Evolutionary conservation across 2,329 filamentous ascomycete genomes (phyloP), one percentile per base, ranked within the genome.

Genomic region (Colletotrichum sp.): DNA sequence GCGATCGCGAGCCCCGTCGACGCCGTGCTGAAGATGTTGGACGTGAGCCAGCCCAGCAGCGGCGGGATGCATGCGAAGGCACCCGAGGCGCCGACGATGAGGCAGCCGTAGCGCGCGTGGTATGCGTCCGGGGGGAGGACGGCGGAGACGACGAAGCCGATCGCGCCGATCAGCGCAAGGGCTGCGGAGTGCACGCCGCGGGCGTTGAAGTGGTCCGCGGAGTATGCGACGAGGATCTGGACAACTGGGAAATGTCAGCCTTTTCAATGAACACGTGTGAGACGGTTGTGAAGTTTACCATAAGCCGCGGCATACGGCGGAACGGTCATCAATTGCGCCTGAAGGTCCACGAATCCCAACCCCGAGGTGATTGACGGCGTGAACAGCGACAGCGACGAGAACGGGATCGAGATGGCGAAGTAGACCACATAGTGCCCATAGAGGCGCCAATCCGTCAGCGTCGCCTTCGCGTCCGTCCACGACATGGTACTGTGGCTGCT

Each of bases 1-100:
- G 93, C 93, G 71, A 95, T 93, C 3, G 93, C 93, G 13, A 95
- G 87, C 0, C 93, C 93, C 0, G 91, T 90, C 0, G 92, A 89
- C 0, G 91, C 90, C 0, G 93, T 94, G 71, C 88, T 91, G 80
- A 90, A 90, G 65, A 94, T 86, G 80, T 95, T 95, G 55, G 90
- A 91, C 11, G 91, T 92, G 8, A 94, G 85, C 93, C 93, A 94
- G n/a, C 92, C 93, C 2, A 94, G 86, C 75, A 95, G 87, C 0
- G 93, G 92, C 0, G 93, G 93, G 61, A 94, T 93, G 78, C 91
- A 93, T 1, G 92, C 89, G 77, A 95, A 95, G 0, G 93, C 87
- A 2, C 94, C 93, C 3, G 90, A 89, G 2, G 91, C 88, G 1
- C 92, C 93, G 52, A 95, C 86, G 36, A 95, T 93, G 12, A 95